Evolutionary conservation across 2,329 filamentous ascomycete genomes (phyloP).

Genomic region (Ceratocystis eucalypticola): DNA sequence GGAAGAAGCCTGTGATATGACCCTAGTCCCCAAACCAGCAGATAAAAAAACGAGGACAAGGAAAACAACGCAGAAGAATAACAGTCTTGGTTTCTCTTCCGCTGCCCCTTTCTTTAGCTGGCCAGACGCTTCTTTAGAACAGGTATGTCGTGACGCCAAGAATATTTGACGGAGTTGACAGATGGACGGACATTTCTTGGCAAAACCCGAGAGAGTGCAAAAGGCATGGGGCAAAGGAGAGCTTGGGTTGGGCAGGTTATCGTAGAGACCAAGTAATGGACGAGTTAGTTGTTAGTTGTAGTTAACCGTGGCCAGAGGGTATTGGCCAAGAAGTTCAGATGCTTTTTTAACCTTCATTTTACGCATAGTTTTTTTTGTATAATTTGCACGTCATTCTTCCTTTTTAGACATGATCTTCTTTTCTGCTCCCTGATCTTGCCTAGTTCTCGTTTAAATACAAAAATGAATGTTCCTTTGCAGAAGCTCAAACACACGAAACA

Average conservation of each 20-base stretch:
- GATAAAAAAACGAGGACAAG: too few relatives aligned
- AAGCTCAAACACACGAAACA: background rate
- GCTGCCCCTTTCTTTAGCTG: background rate
- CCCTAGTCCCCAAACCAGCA: too few relatives aligned
- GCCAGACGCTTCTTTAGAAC: background rate
- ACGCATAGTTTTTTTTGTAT: background rate
- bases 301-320: too few relatives aligned
- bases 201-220: background rate
- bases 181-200: background rate
- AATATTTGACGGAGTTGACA: background rate
- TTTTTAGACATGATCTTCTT: background rate
- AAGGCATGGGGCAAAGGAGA: too few relatives aligned
- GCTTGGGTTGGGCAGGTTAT: too few relatives aligned
- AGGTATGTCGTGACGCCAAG: background rate
- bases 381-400: background rate
- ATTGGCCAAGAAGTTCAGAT: background rate
- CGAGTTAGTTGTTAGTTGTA: too few relatives aligned
- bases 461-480: background rate
- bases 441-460: background rate
- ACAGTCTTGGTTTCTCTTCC: background rate
- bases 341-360: background rate
- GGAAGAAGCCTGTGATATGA: too few relatives aligned
- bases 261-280: too few relatives aligned
- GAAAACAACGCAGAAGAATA: background rate
- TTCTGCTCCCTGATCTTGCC: too few relatives aligned